These are phyloP conservation scores for Dendryphion nanum DNA, from an alignment of 2,329 filamentous ascomycete species.

Conservation along the genomic window DNA sequence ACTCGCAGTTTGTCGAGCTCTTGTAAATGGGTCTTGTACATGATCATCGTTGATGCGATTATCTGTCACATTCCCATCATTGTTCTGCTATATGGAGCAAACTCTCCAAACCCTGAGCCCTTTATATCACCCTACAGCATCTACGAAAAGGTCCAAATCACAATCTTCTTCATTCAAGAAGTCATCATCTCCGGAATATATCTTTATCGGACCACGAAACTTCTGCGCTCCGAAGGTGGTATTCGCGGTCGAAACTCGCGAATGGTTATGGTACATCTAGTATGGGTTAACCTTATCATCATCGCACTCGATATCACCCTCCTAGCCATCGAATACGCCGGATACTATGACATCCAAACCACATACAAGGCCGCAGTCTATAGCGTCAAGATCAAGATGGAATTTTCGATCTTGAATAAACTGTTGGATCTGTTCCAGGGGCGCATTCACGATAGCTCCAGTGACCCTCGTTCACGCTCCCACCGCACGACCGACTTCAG, in stretches of 20 bases:
- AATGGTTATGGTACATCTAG: slow-evolving; percentile 17
- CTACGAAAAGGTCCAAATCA: slow-evolving; percentile 35
- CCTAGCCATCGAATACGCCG: slow-evolving; percentile 38
- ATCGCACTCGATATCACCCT: slow-evolving; percentile 40
- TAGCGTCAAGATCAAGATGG: slow-evolving; percentile 49
- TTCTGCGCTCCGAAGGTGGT: slow-evolving; percentile 8
- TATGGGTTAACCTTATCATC: slow-evolving; percentile 40
- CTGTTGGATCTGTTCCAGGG: slow-evolving; percentile 15
- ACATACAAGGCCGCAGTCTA: slow-evolving; percentile 41
- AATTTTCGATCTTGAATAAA: slow-evolving; percentile 51
- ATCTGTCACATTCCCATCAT: slow-evolving; percentile 50
- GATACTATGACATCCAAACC: slow-evolving; percentile 38
- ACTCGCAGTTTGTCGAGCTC: slow-evolving; percentile 40
- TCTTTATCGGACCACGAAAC: slow-evolving; percentile 6
- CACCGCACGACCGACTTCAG: slow-evolving; percentile 1
- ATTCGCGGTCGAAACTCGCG: slow-evolving; percentile 7
- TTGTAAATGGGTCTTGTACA: slow-evolving; percentile 47
- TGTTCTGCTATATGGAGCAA: slow-evolving; percentile 53
- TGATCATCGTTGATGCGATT: slow-evolving; percentile 56
- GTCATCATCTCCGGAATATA: slow-evolving; percentile 16
- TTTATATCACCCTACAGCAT: slow-evolving; percentile 28
- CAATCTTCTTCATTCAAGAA: slow-evolving; percentile 36
- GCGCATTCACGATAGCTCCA: slow-evolving; percentile 8
- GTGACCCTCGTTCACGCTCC: slow-evolving; percentile 3
- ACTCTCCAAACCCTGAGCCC: slow-evolving; percentile 31